phyloP scores from a whole-genome alignment of 176 grass and related monocot species.

The Stipa capillata region DNA sequence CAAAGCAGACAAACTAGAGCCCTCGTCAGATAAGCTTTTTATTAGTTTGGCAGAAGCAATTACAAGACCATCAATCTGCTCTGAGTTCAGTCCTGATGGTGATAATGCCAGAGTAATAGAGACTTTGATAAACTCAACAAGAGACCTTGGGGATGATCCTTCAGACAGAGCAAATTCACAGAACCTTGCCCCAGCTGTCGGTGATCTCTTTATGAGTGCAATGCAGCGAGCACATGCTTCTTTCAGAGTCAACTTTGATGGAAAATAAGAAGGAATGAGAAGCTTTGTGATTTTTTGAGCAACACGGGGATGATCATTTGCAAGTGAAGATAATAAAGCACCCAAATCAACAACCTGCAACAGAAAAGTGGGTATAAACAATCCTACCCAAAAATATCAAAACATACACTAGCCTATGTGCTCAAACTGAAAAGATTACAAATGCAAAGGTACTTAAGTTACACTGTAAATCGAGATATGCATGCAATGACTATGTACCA shows the following conservation, averaged over 20 bases:
- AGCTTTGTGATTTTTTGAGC: constrained; percentile 90
- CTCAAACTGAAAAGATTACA: not conserved
- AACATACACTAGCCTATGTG: not conserved
- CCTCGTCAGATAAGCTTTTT: constrained; percentile 49
- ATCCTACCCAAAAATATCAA: not conserved
- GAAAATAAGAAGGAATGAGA: constrained; percentile 85
- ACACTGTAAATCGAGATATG: not conserved
- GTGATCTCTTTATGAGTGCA: constrained; percentile 73
- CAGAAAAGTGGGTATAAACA: constrained; percentile 16
- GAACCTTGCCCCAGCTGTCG: constrained; percentile 77
- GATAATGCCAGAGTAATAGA: constrained; percentile 59
- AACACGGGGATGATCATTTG: constrained; percentile 75
- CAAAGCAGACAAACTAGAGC: constrained; percentile 41
- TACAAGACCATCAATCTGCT: constrained; percentile 73
- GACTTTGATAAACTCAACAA: constrained; percentile 53
- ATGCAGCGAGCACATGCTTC: constrained; percentile 71
- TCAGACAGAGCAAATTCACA: constrained; percentile 86
- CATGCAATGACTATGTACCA: not conserved
- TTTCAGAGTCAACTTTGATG: constrained; percentile 58
- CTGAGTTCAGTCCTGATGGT: constrained; percentile 44
- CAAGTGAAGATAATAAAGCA: constrained; percentile 62
- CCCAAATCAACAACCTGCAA: constrained; percentile 65
- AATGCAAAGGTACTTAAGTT: not conserved
- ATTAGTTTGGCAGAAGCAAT: constrained; percentile 68
- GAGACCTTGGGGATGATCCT: constrained; percentile 58